Base-by-base conservation (phyloP, 495 filamentous ascomycete genomes). In the Penicillium crystallinum region DNA sequence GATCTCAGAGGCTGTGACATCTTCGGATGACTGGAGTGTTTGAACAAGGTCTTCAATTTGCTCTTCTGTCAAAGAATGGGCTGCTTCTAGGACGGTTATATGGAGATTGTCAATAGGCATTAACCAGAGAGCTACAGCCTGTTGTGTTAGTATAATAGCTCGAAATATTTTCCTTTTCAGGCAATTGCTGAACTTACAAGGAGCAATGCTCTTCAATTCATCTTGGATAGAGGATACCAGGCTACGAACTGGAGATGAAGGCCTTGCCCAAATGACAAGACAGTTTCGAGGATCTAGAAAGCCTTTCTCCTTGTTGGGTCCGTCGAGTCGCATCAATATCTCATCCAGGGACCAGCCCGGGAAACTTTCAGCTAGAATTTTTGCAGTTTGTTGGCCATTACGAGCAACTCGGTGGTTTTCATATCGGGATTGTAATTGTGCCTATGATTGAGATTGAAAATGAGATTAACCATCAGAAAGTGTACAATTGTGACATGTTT, bases 251-350 rank as follows among this genome's bases (percentile, higher is more conserved):
- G 80, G 73, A 33, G 77, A 59, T 8, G 90, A 82, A 4, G 91
- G 91, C 11, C 89, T 77, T 12, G 86, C 89, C 91, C 91, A 96
- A 61, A 95, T 86, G 1, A 87, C 85, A 23, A 95, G 74, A 64
- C 89, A 93, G 58, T 95, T 73, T 30, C 90, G 76, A 18, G 82
- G 78, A 61, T 95, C 90, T 5, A 71, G 37, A 61, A 83, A 89
- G 4, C 78, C 79, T 29, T 87, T 81, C 54, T 90, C 79, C 34
- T 83, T 71, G 0, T 65, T 63, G 1, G 77, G 80, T 34, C 86
- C 77, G 52, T 81, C 75, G 14, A 95, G 70, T 41, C 83, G 82
- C 15, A 79, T 70, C 1, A 96, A 74, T 23, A 88, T 81, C 0
- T 79, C 78, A 59, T 96, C 91, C 36, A 90, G 70, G 21, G 74